These are phyloP conservation scores for Tetragonia tetragonoides DNA, from an alignment of 148 eudicot species.

Conservation along the genomic window DNA sequence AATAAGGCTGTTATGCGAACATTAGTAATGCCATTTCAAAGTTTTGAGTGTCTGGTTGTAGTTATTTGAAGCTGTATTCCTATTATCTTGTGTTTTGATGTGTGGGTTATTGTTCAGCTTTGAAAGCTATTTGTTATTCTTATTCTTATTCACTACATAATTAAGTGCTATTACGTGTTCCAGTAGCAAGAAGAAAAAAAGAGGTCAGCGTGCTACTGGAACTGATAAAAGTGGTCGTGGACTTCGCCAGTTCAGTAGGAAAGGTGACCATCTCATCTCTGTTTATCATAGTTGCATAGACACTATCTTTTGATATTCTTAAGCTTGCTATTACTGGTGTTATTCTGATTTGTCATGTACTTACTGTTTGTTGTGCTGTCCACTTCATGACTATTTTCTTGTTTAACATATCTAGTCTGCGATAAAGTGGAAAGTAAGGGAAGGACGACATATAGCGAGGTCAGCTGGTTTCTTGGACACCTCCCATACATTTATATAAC, in stretches of 20 bases:
- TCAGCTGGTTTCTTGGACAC: conserved; percentile 24
- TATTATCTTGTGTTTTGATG: background rate
- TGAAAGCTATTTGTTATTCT: background rate
- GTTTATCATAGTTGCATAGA: conserved; percentile 6
- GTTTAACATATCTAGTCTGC: conserved; percentile 51
- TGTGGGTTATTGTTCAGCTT: background rate
- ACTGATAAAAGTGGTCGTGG: conserved; percentile 95
- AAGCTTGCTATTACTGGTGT: background rate
- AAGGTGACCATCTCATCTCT: conserved; percentile 50
- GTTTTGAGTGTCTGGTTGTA: background rate
- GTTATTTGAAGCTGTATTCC: background rate
- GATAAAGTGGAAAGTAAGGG: conserved; percentile 99
- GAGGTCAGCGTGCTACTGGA: conserved; percentile 81
- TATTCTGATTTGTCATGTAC: conserved; percentile 6
- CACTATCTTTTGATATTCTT: background rate
- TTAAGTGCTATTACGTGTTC: conserved; percentile 13
- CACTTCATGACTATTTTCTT: conserved; percentile 17
- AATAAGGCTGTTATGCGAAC: background rate
- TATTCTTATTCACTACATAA: background rate
- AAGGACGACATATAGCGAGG: conserved; percentile 97
- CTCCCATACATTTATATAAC: background rate
- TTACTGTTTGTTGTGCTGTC: conserved; percentile 13
- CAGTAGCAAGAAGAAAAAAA: conserved; percentile 81
- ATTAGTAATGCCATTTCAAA: background rate
- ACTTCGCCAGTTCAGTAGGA: conserved; percentile 98